Percentiles rank a stretch among this genome's conserved stretches.
phyloP scores from a whole-genome alignment of 73 alveolate genomes.

The Loxodes magnus region DNA sequence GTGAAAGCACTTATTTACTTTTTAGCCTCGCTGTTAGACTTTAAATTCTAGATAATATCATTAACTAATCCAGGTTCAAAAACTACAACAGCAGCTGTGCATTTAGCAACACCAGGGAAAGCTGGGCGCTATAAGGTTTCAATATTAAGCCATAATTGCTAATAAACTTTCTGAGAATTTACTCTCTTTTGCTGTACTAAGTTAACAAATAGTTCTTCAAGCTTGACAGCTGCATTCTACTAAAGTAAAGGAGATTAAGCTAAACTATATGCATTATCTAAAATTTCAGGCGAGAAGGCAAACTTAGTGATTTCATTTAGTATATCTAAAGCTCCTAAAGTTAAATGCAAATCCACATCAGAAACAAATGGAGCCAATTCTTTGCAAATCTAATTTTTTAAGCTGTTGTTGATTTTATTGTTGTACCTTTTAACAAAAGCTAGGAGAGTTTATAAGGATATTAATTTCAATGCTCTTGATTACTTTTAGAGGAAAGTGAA shows the following conservation, averaged over 20 bases:
- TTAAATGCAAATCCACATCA: conserved; percentile 15
- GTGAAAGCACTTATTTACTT: conserved; percentile 20
- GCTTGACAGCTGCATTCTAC: conserved; percentile 13
- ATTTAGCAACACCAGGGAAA: conserved; percentile 12
- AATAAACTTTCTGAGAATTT: neutral
- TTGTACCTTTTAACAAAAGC: conserved; percentile 27
- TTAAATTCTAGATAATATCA: conserved; percentile 14
- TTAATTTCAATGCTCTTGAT: conserved; percentile 27
- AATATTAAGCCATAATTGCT: neutral
- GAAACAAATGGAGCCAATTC: conserved; percentile 21
- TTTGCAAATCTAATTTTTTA: conserved; percentile 2
- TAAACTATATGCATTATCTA: neutral
- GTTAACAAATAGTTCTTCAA: neutral
- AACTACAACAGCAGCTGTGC: conserved; percentile 25
- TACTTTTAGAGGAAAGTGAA: conserved; percentile 20
- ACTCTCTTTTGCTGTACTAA: neutral
- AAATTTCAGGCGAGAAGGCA: no score
- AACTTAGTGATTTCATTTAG: conserved; percentile 9
- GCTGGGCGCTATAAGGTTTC: neutral
- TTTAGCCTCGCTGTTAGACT: neutral
- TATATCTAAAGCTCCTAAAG: neutral
- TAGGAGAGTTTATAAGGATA: conserved; percentile 29
- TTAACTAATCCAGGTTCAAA: neutral
- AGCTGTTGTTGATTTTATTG: neutral
- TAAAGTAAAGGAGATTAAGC: conserved; percentile 19